phyloP scores from a whole-genome alignment of 1,139 yeast species.

The Sugiyamaella japonica region DNA sequence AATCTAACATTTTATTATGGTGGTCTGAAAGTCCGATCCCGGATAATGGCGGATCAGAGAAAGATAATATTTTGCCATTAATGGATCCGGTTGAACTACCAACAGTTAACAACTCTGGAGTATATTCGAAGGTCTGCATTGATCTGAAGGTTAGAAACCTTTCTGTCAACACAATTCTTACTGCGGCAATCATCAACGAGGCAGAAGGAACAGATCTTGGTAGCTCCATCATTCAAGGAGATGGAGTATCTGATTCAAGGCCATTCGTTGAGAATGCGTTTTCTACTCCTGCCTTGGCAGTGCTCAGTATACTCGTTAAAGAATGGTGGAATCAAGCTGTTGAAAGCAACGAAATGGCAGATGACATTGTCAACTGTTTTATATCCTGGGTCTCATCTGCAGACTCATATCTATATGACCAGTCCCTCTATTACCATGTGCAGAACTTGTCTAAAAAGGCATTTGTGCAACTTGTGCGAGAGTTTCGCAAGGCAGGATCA shows the following conservation, averaged over 20 bases:
- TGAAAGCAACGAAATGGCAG: constrained; percentile 66
- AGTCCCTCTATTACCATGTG: constrained; percentile 78
- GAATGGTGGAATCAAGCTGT: constrained; percentile 96
- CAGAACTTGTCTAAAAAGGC: constrained; percentile 86
- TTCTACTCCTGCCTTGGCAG: constrained; percentile 70
- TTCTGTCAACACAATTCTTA: constrained; percentile 80
- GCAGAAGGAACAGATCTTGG: constrained; percentile 87
- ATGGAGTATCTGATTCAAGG: constrained; percentile 28
- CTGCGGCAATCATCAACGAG: constrained; percentile 80
- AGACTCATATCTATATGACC: constrained; percentile 71
- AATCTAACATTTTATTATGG: constrained; percentile 78
- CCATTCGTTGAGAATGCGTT: constrained; percentile 60
- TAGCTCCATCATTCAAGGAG: constrained; percentile 46
- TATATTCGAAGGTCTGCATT: constrained; percentile 74
- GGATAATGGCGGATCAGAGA: constrained; percentile 83
- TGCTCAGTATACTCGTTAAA: constrained; percentile 72
- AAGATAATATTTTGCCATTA: constrained; percentile 49
- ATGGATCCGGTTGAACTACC: constrained; percentile 72
- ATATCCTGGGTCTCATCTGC: constrained; percentile 86
- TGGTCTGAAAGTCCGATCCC: constrained; percentile 86
- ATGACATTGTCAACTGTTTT: constrained; percentile 77
- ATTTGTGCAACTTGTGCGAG: constrained; percentile 75
- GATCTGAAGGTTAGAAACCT: constrained; percentile 80
- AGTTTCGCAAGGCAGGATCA: constrained; percentile 76
- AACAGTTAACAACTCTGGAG: constrained; percentile 72